These are phyloP conservation scores for Chlorella variabilis DNA, from an alignment of 163 green algal species.

Conservation along the genomic window DNA sequence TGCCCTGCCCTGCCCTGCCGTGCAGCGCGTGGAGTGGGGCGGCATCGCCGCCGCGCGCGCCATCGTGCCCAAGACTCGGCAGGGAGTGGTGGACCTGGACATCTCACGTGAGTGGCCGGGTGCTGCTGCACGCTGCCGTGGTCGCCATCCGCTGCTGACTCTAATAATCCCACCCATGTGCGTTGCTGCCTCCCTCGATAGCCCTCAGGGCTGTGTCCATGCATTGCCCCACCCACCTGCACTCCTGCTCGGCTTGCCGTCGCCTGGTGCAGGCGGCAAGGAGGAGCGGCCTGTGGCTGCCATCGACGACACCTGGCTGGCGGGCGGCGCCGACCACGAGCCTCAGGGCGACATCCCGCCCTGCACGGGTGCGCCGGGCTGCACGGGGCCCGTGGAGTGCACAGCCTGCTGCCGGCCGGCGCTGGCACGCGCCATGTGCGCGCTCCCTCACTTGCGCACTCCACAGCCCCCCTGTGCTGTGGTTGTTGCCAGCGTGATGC, in stretches of 20 bases:
- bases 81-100: constrained; percentile 57
- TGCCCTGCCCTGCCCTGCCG: not conserved
- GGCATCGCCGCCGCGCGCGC: constrained; percentile 21
- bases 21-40: constrained; percentile 45
- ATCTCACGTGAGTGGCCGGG: constrained; percentile 33
- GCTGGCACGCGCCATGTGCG: too few species aligned
- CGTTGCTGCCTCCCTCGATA: too few species aligned
- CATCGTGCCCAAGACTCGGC: constrained; percentile 35
- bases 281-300: constrained; percentile 8
- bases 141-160: not conserved
- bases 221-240: too few species aligned
- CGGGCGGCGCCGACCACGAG: not conserved
- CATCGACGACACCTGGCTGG: constrained; percentile 20
- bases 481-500: too few species aligned
- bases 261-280: not conserved
- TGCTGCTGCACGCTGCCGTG: too few species aligned
- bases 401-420: too few species aligned
- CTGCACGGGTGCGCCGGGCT: constrained; percentile 28
- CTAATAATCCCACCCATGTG: too few species aligned
- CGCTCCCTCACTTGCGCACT: too few species aligned
- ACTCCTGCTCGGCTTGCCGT: too few species aligned
- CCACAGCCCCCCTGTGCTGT: too few species aligned
- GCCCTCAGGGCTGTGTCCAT: too few species aligned
- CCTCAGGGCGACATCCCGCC: constrained; percentile 9
- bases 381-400: too few species aligned